phyloP scores from a whole-genome alignment of 352 stramenopile genomes.

The Elongisporangium prolatum region DNA sequence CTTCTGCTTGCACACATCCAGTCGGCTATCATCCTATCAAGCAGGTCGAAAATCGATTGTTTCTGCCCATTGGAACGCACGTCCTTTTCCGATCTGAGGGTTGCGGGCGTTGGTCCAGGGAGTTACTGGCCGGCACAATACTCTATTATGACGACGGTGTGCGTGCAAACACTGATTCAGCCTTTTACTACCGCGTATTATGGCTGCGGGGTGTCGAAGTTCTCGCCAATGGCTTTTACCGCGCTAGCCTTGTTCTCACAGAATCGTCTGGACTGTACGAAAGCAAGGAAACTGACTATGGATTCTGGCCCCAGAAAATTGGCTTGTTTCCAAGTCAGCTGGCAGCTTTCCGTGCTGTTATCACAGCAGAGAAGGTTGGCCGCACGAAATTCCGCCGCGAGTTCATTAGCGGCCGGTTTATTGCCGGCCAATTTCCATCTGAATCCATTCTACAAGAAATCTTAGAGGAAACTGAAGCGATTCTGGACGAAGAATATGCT shows the following conservation, averaged over 20 bases:
- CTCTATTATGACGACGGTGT: conserved; percentile 21
- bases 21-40: conserved; percentile 3
- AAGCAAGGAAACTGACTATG: too few relatives aligned
- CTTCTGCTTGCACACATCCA: neutral
- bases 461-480: conserved; percentile 31
- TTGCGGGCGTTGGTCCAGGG: conserved; percentile 38
- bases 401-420: conserved; percentile 23
- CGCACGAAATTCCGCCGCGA: conserved; percentile 50
- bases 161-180: conserved; percentile 6
- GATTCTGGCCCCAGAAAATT: conserved; percentile 41
- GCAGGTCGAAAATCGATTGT: conserved; percentile 22
- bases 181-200: conserved; percentile 51
- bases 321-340: conserved; percentile 51
- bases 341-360: conserved; percentile 44
- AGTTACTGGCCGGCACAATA: conserved; percentile 52
- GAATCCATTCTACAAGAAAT: conserved; percentile 39
- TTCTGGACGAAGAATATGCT: conserved; percentile 35
- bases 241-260: conserved; percentile 39
- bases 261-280: conserved; percentile 1
- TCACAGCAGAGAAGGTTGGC: conserved; percentile 48
- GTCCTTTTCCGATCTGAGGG: conserved; percentile 53
- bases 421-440: conserved; percentile 31
- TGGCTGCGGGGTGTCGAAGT: conserved; percentile 64
- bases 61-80: conserved; percentile 28
- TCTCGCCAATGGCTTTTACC: conserved; percentile 62